phyloP scores from a whole-genome alignment of 352 stramenopile genomes.

The Phytopythium cucurbitacearum region DNA sequence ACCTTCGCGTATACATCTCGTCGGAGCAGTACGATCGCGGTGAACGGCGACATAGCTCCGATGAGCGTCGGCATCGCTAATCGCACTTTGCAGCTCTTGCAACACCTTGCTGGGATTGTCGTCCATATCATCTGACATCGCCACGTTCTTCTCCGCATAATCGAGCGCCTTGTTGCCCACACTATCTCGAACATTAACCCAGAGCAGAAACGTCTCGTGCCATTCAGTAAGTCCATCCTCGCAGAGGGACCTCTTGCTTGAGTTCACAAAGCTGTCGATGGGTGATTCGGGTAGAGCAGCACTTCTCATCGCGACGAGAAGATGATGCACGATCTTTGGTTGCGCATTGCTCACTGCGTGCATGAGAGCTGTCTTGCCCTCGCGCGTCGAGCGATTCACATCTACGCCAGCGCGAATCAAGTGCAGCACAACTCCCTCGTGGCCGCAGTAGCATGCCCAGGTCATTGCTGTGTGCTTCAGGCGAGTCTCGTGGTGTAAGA shows the following conservation, averaged over 20 bases:
- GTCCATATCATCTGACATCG: slow-evolving; percentile 1
- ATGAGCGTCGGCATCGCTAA: slow-evolving; percentile 41
- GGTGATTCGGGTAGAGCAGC: slow-evolving; percentile 19
- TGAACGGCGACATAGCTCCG: slow-evolving; percentile 45
- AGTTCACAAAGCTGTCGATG: slow-evolving; percentile 22
- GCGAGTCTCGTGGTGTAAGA: slow-evolving; percentile 43
- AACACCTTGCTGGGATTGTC: slow-evolving; percentile 17
- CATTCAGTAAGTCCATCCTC: slow-evolving; percentile 25
- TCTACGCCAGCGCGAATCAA: slow-evolving; percentile 38
- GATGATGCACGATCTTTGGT: slow-evolving; percentile 42
- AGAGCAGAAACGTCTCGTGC: slow-evolving; percentile 49
- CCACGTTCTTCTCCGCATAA: slow-evolving; percentile 19
- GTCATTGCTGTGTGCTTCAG: slow-evolving; percentile 68
- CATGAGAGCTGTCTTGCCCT: slow-evolving; percentile 65
- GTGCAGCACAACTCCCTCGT: slow-evolving; percentile 50
- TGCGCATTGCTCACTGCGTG: slow-evolving; percentile 61
- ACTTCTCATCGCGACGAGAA: slow-evolving; percentile 42
- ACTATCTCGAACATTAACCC: slow-evolving; percentile 27
- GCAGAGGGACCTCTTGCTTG: too few species aligned
- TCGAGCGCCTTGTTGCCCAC: slow-evolving; percentile 26
- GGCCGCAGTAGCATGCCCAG: slow-evolving; percentile 71
- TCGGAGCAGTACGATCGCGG: slow-evolving; percentile 32
- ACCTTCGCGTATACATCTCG: slow-evolving; percentile 31
- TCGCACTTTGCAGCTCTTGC: slow-evolving; percentile 25
- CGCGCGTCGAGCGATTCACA: slow-evolving; percentile 33